phyloP scores from a whole-genome alignment of 305 asterid species.

The Withania somnifera region DNA sequence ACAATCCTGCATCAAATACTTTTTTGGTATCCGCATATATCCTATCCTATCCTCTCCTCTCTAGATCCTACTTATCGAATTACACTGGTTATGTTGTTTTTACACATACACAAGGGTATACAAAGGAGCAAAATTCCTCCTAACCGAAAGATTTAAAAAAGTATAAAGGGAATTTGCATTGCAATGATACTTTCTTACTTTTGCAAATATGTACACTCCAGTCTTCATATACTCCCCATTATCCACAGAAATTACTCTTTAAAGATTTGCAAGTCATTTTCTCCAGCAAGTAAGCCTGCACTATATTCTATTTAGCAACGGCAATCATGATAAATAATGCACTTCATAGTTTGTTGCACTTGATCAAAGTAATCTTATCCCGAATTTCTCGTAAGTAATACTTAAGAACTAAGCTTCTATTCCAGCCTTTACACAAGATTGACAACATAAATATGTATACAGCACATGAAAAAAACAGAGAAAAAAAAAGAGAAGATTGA shows the following conservation, averaged over 20 bases:
- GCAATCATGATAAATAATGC: background rate
- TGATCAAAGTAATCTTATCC: background rate
- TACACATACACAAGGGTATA: background rate
- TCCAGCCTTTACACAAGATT: background rate
- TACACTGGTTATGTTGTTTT: background rate
- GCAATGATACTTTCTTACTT: background rate
- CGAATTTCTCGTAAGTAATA: background rate
- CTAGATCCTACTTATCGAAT: background rate
- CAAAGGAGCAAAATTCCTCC: background rate
- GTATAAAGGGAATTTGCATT: background rate
- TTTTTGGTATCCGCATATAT: too few relatives aligned
- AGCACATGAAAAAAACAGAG: background rate
- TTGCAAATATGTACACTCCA: background rate
- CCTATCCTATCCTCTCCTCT: background rate
- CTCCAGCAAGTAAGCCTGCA: background rate
- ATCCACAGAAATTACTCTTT: background rate
- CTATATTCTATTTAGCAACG: background rate
- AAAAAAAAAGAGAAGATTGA: background rate
- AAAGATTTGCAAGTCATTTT: background rate
- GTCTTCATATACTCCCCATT: background rate
- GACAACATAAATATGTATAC: background rate
- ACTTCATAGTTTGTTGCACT: background rate
- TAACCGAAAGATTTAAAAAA: background rate
- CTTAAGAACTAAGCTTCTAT: background rate
- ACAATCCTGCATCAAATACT: background rate